Evolutionary conservation across 768 basidiomycete species (phyloP).

Genomic region (Lyophyllum shimeji): DNA sequence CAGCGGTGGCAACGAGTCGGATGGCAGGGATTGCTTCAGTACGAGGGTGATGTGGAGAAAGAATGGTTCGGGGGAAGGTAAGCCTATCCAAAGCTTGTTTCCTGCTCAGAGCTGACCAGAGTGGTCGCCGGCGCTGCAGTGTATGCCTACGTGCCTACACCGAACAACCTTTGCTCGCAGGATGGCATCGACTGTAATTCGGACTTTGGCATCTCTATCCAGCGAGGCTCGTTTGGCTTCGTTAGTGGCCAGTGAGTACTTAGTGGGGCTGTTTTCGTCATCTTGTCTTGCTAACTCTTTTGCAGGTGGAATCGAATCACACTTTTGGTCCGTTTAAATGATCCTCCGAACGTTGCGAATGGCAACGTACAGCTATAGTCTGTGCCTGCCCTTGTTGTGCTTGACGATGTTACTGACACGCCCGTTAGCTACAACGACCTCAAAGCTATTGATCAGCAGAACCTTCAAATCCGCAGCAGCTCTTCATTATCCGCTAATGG

Average conservation of each 20-base stretch:
- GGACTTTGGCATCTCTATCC: conserved; percentile 77
- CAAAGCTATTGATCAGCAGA: conserved; percentile 55
- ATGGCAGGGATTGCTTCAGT: conserved; percentile 72
- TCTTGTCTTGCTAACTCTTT: conserved; percentile 2
- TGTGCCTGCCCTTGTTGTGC: conserved; percentile 25
- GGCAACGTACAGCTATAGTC: conserved; percentile 72
- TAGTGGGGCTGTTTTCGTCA: conserved; percentile 1
- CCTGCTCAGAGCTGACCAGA: background rate
- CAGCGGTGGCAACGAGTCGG: conserved; percentile 64
- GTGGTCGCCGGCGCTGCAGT: conserved; percentile 36
- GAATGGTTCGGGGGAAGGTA: conserved; percentile 68
- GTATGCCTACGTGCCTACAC: conserved; percentile 76
- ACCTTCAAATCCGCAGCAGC: conserved; percentile 63
- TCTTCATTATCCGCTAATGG: conserved; percentile 59
- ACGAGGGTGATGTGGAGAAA: conserved; percentile 76
- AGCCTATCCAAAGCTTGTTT: conserved; percentile 15
- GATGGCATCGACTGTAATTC: conserved; percentile 61
- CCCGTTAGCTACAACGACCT: conserved; percentile 66
- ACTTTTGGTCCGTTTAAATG: conserved; percentile 78
- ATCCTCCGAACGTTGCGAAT: conserved; percentile 66
- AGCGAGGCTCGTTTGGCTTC: conserved; percentile 66
- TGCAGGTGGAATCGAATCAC: conserved; percentile 68
- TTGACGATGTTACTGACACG: background rate
- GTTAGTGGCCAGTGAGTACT: conserved; percentile 56
- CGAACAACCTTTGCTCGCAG: conserved; percentile 58